Evolutionary conservation across 257 asterid genomes (phyloP), one percentile per base, ranked within the genome.

Genomic region (Solanum chmielewskii): DNA sequence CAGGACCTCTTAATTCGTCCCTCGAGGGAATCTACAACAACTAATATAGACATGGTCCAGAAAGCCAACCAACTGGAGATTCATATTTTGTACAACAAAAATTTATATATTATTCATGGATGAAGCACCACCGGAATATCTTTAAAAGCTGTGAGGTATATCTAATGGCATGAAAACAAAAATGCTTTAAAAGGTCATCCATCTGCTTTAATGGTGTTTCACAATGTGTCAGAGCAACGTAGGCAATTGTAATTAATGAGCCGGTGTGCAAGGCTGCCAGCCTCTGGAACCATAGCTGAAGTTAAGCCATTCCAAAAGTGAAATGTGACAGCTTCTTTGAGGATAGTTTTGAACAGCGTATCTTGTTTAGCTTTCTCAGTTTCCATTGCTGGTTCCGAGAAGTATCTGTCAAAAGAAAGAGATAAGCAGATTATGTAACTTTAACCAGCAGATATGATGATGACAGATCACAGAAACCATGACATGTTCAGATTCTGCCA

Each of bases 151-250:
- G 66, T 78, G 66, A 85, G 12, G 82, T 18, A 85, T 66, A 85
- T 66, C 62, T 42, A 68, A 73, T 35, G 14, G 68, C 27, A 31
- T 52, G 42, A 85, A 31, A 45, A 20, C 29, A 85, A 35, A 37
- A 85, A 73, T 23, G 27, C 29, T 42, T 37, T 10, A 66, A 42
- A 39, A 68, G 60, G 78, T 29, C 81, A 68, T 29, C 29, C 29
- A 29, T 85, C 47, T 39, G 87, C 77, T 31, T 41, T 64, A 37
- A 66, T 41, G 62, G 14, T 44, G 84, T 75, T 86, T 90, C 88
- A 95, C 86, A 95, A 78, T 60, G 92, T 90, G 86, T 97, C 98
- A 3, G 92, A 90, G 90, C 99, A 97, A 76, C 66, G 95, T 87
- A 95, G 93, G 87, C 99, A 96, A 87, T 86, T 87, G 83, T 74